Percentiles rank a stretch among this genome's conserved stretches.
Conservation (phyloP, 805 yeast genomes). For the Candida verbasci region DNA sequence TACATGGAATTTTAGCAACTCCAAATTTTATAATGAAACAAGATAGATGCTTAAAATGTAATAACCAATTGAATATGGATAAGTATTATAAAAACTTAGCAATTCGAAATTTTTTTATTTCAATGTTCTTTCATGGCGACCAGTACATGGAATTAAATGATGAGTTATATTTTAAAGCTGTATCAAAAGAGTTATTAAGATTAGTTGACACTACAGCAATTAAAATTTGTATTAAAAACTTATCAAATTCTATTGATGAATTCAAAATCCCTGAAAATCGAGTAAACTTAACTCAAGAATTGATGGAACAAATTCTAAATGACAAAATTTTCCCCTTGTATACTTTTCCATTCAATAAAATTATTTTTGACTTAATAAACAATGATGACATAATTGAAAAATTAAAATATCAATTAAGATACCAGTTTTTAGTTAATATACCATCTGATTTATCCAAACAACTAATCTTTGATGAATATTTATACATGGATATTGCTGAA, state of each 20-base stretch:
- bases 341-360: conserved; percentile 8
- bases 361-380: neutral
- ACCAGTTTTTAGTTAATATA: conserved; percentile 1
- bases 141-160: neutral
- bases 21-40: conserved; percentile 4
- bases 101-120: conserved; percentile 3
- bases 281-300: neutral
- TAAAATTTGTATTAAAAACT: neutral
- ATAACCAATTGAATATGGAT: neutral
- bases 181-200: neutral
- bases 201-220: conserved; percentile 1
- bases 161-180: neutral
- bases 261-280: neutral
- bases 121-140: neutral
- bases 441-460: conserved; percentile 4
- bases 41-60: neutral
- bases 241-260: neutral
- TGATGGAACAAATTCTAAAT: neutral
- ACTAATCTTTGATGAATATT: conserved; percentile 2
- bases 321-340: conserved; percentile 5
- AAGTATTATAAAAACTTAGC: conserved; percentile 1
- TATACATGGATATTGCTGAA: conserved; percentile 3
- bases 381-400: neutral
- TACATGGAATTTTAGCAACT: neutral
- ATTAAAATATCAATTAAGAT: neutral